Evolutionary conservation across 2,329 filamentous ascomycete species (phyloP).

Genomic region (Graphilbum ipis-grandicollis): DNA sequence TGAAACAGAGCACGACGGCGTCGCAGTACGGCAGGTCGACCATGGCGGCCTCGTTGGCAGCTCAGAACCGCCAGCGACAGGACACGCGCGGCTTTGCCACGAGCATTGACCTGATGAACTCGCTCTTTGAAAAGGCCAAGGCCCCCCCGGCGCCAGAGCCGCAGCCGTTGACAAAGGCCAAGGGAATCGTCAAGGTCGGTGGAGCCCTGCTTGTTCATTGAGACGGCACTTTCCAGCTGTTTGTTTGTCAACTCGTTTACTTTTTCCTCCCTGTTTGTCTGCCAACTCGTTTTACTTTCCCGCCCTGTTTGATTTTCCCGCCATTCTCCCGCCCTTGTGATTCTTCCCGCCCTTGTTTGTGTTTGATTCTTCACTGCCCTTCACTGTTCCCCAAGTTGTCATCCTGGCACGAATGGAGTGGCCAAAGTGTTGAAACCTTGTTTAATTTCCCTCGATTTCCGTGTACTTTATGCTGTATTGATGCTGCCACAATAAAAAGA

Average conservation of each 20-base stretch:
- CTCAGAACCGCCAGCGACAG: slow-evolving; percentile 17
- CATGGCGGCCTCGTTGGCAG: slow-evolving; percentile 5
- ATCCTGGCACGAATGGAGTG: too few relatives aligned
- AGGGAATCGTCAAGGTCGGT: slow-evolving; percentile 84
- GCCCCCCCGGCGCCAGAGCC: slow-evolving; percentile 30
- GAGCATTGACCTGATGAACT: slow-evolving; percentile 93
- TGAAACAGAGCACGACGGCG: slow-evolving; percentile 14
- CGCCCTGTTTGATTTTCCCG: too few relatives aligned
- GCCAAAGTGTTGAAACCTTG: neutral
- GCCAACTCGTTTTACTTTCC: neutral
- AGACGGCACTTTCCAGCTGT: slow-evolving; percentile 1
- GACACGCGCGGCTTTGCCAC: slow-evolving; percentile 58
- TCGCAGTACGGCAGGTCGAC: slow-evolving; percentile 11
- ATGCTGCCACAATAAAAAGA: neutral
- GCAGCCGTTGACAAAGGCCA: slow-evolving; percentile 32
- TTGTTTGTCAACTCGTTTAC: neutral
- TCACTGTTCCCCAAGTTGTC: too few relatives aligned
- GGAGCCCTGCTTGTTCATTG: slow-evolving; percentile 15
- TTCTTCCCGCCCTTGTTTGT: too few relatives aligned
- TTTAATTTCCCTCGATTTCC: slow-evolving; percentile 13
- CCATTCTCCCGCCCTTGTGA: too few relatives aligned
- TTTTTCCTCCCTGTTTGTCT: neutral
- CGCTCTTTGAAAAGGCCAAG: slow-evolving; percentile 63
- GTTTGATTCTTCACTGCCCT: too few relatives aligned
- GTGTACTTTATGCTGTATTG: slow-evolving; percentile 12